These are phyloP conservation scores for Triangularia verruculosa DNA, from an alignment of 2,329 filamentous ascomycete species.

Conservation along the genomic window DNA sequence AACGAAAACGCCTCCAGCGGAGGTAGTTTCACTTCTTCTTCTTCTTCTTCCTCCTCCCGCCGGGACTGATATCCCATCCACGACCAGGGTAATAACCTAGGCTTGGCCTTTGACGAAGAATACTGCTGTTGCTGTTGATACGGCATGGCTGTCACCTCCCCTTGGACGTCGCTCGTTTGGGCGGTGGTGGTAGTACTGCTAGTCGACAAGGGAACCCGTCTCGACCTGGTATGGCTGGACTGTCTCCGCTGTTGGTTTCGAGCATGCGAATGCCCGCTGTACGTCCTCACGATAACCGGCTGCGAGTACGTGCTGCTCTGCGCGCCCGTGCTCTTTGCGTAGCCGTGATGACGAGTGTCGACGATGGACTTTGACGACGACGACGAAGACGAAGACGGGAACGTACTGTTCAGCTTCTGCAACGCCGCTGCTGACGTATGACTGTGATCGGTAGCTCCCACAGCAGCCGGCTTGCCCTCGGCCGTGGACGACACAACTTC, in stretches of 20 bases:
- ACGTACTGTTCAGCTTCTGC: constrained; percentile 57
- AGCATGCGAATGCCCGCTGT: constrained; percentile 46
- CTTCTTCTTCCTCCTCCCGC: too few relatives aligned
- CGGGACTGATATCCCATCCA: constrained; percentile 23
- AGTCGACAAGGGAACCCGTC: constrained; percentile 31
- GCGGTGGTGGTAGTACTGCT: not conserved
- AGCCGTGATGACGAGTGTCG: constrained; percentile 49
- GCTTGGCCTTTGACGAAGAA: not conserved
- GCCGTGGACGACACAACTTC: constrained; percentile 54
- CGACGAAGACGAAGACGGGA: too few relatives aligned
- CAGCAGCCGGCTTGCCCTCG: constrained; percentile 52
- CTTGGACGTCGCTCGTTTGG: constrained; percentile 27
- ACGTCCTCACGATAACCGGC: constrained; percentile 64
- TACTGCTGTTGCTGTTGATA: constrained; percentile 5
- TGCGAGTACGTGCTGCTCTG: constrained; percentile 60
- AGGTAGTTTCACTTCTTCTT: constrained; percentile 48
- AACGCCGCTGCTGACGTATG: constrained; percentile 52
- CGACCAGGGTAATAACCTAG: constrained; percentile 28
- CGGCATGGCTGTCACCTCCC: too few relatives aligned
- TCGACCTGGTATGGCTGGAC: constrained; percentile 31
- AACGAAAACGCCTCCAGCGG: constrained; percentile 63
- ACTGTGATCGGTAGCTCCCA: constrained; percentile 55
- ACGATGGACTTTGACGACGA: too few relatives aligned
- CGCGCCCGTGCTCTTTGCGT: constrained; percentile 54
- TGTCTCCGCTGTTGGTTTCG: constrained; percentile 12